phyloP scores from a whole-genome alignment of 2,329 filamentous ascomycete genomes.

The Sporothrix variecibatus region DNA sequence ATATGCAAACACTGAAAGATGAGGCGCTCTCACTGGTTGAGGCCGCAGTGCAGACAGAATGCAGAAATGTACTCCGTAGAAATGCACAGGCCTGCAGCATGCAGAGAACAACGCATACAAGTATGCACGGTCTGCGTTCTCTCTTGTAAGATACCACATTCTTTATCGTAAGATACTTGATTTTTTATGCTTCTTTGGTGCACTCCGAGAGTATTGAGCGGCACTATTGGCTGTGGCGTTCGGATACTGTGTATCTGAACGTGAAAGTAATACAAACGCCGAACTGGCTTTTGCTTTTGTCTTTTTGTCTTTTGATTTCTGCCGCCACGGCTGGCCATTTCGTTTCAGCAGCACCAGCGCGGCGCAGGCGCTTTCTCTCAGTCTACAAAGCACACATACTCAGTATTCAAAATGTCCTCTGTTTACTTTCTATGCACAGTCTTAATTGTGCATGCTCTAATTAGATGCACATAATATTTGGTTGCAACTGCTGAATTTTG shows the following conservation, averaged over 20 bases:
- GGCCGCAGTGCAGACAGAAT: background rate
- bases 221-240: conserved; percentile 14
- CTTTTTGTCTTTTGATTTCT: background rate
- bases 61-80: conserved; percentile 11
- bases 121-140: background rate
- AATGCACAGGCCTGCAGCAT: conserved; percentile 13
- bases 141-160: background rate
- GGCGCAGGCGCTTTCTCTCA: background rate
- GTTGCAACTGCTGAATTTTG: background rate
- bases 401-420: background rate
- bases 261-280: background rate
- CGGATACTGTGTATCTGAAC: background rate
- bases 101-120: background rate
- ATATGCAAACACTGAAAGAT: background rate
- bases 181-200: background rate
- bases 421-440: background rate
- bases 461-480: background rate
- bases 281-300: too few species aligned
- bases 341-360: conserved; percentile 19
- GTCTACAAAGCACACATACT: too few species aligned
- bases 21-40: background rate
- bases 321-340: conserved; percentile 10
- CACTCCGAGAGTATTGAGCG: background rate
- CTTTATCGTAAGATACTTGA: conserved; percentile 18
- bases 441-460: background rate